Evolutionary conservation across 345 rosid genomes (phyloP).

Genomic region (Populus davidiana): DNA sequence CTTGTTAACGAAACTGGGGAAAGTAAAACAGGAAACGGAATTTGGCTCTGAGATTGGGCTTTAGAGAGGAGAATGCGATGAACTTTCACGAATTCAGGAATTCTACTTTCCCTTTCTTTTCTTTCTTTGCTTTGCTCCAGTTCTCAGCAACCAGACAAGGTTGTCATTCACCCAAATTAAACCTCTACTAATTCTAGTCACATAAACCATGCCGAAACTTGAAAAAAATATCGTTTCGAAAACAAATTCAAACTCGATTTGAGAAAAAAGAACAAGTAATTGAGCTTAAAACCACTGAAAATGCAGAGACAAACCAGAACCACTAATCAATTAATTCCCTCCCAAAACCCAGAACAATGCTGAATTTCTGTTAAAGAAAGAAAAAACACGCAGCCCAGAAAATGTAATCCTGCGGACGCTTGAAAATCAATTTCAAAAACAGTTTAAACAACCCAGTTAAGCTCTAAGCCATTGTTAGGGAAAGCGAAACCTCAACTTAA

Average conservation of each 20-base stretch:
- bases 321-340: background rate
- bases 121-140: background rate
- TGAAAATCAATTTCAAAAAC: background rate
- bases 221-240: background rate
- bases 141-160: background rate
- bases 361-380: background rate
- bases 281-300: background rate
- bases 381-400: background rate
- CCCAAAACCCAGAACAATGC: background rate
- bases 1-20: background rate
- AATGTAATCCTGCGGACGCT: background rate
- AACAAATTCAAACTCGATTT: background rate
- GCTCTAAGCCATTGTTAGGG: too few species aligned
- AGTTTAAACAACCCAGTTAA: background rate
- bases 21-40: background rate
- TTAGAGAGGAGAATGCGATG: background rate
- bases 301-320: background rate
- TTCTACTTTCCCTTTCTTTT: background rate
- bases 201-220: background rate
- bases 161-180: background rate
- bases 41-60: background rate
- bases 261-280: background rate
- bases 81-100: background rate
- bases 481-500: background rate
- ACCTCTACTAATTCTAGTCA: background rate